A percentile compares a stretch with the other conserved stretches of the same genome.
Evolutionary conservation across 129 eudicot species (phyloP).

Genomic region (Heracleum sosnowskyi): DNA sequence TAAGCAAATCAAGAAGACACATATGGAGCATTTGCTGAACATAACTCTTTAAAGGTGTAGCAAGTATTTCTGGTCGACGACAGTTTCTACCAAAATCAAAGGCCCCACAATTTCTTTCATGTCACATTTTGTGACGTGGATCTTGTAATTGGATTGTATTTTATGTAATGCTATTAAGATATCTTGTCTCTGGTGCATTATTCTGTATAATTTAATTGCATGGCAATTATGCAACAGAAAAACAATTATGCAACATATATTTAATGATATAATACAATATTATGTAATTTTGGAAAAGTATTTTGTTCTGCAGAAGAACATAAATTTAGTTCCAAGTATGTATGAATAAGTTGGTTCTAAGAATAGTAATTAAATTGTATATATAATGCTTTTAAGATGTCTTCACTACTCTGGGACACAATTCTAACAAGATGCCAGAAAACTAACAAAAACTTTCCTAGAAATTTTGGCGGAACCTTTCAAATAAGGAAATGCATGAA

Average conservation of each 20-base stretch:
- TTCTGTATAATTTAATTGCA: background rate
- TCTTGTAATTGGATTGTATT: background rate
- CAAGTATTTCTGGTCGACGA: background rate
- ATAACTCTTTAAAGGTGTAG: background rate
- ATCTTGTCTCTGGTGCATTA: background rate
- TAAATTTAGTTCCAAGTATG: background rate
- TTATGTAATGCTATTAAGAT: background rate
- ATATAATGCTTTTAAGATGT: background rate
- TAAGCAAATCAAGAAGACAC: slow-evolving; percentile 21
- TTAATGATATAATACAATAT: background rate
- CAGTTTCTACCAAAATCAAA: background rate
- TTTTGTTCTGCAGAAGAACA: background rate
- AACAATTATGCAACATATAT: background rate
- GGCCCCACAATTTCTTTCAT: background rate
- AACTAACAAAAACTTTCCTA: background rate
- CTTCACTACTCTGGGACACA: background rate
- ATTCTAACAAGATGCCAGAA: background rate
- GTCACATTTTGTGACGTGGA: background rate
- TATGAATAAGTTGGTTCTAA: background rate
- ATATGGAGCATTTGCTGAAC: slow-evolving; percentile 28
- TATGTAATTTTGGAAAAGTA: background rate
- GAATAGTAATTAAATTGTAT: background rate
- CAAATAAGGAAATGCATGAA: background rate
- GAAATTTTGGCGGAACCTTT: no score
- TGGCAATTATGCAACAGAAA: background rate